Evolutionary conservation across 2,329 filamentous ascomycete genomes (phyloP), one percentile per base, ranked within the genome.

Genomic region (Ophiocordyceps camponoti-floridani): DNA sequence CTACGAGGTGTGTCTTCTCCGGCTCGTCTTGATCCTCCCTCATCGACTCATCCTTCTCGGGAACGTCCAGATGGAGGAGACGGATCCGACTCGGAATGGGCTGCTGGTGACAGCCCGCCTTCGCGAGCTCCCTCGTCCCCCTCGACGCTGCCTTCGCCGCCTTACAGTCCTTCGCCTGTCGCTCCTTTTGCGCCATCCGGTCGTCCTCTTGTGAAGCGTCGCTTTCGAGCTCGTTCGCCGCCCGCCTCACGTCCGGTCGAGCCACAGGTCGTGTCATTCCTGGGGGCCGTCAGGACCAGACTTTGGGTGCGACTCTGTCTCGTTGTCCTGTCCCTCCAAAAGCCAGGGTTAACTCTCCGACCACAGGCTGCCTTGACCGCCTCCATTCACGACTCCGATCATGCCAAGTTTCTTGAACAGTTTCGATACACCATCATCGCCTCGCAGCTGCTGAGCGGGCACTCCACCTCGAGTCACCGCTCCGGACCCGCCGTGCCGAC

Each of bases 361-460:
- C 40, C 4, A 16, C 55, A 84, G 80, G 73, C 72, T 53, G 81
- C 75, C 10, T 72, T 88, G 47, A 82, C 82, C 51, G 79, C 80
- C 38, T 74, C 76, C 48, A 72, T 94, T 49, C 80, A 84, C 45
- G 73, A 80, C 51, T 77, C 75, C 52, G 87, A 94, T 53, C 93
- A 88, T 57, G 73, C 81, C 52, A 80, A 79, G 51, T 94, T 95
- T 55, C 72, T 94, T 47, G 88, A 95, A 62, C 83, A 87, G 57
- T 95, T 95, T 56, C 83, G 88, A 50, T 95, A 95, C 63, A 82
- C 84, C 19, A 84, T 95, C 51, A 83, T 95, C 56, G 87, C 87
- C 43, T 95, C 88, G 19, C 87, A 94, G 58, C 72, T 95, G 13
- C 69, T 95, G 38, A 86, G 77, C 54, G 82, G 82, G 38, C 74